Base-by-base conservation (phyloP, 1,284 basidiomycete species). In the Bjerkandera adusta region DNA sequence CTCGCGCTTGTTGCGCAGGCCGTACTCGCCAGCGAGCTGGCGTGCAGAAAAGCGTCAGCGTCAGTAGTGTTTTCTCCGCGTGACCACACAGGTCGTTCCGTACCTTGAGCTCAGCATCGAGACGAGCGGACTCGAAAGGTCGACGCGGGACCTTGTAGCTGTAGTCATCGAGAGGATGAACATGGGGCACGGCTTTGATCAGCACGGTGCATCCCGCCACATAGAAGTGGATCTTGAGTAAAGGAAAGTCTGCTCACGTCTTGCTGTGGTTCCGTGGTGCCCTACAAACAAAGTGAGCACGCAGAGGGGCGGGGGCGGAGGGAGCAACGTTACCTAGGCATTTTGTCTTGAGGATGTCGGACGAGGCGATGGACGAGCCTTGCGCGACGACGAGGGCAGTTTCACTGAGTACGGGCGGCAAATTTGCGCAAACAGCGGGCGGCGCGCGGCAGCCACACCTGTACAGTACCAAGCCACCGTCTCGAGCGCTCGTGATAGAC, bases 1-100 rank as follows among this genome's bases (percentile, higher is more conserved):
- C 80, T 99, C 96, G 67, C 93, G 91, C 85, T 99, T 99, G 91
- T 98, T 99, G 73, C 95, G 92, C 65, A 99, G 92, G 74, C 96
- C 96, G 80, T 96, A 99, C 80, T 99, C 97, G 75, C 96, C 96
- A 54, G 94, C 94, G 73, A 98, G 93, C 92, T 93, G 62, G 21
- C 51, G 13, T 15, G 35, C 40, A 38, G 35, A 22, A 6, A 29
- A 15, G n/a, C 25, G 13, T 33, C 25, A 32, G n/a, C n/a, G n/a
- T n/a, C n/a, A n/a, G 29, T 18, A 22, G 8, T 16, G 20, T 41
- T 20, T 24, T 40, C 18, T 7, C 4, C 7, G 30, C 13, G 4
- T 27, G 8, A 27, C 32, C 38, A 36, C 27, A 50, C 1, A 4
- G 7, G n/a, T 3, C 18, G 38, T 35, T 22, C 43, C 30, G 46